Evolutionary conservation across 352 stramenopile species (phyloP), one percentile per base, ranked within the genome.

Genomic region (Globisporangium heterothallicum): DNA sequence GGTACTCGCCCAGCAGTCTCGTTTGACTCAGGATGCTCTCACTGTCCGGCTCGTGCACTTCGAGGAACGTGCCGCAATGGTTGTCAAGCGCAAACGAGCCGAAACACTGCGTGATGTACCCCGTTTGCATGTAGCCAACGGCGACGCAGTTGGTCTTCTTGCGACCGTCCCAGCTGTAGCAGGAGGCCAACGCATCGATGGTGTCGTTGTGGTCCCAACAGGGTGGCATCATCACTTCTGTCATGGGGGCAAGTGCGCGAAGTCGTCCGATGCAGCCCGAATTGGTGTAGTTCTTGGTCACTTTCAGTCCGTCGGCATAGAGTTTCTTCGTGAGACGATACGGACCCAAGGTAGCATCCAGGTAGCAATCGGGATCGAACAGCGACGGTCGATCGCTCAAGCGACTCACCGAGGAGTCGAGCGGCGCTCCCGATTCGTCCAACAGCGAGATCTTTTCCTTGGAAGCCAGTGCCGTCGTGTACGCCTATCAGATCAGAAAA

Each of bases 201-300:
- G 81, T 86, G 41, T 71, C 65, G 49, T 95, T 95, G 46, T 82
- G 70, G 55, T 95, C 85, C 85, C 85, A 95, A 35, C 85, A 95
- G 14, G 81, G 67, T 22, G 85, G 84, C 49, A 78, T 68, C 21
- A 69, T 63, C 22, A 88, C 74, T 8, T 73, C 47, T 1, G 68
- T 53, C 38, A 85, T 67, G 24, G 72, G 69, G 6, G 72, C 59
- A 19, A 87, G 58, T 10, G 76, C 75, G 13, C 55, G 64, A 34
- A 85, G 59, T 8, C 72, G 66, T 2, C 67, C 81, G 21, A 84
- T 64, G 34, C 75, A 86, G 4, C 75, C 71, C 14, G 76, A 84
- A 19, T 75, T 63, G 38, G 59, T 69, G 49, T 81, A 86, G 30
- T 75, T 72, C 25, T 68, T 78, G 18, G 71, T 75, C 41, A 82